Percentiles rank a stretch among this genome's conserved stretches.
These are phyloP conservation scores for Penicillium longicatenatum DNA, from an alignment of 495 filamentous ascomycete species.

Conservation along the genomic window DNA sequence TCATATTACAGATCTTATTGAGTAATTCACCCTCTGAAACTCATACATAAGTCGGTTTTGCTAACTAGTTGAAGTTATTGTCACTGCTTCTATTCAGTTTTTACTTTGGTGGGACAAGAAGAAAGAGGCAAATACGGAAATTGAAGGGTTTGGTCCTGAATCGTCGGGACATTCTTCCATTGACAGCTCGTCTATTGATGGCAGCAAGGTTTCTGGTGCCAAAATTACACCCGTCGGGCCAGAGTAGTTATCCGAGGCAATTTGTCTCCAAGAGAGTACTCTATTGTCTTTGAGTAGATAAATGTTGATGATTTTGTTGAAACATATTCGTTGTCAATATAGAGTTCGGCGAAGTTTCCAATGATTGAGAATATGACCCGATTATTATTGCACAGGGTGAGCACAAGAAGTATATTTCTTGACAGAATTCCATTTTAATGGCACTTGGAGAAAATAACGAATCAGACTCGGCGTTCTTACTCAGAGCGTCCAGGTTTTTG, in stretches of 20 bases:
- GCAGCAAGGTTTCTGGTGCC: neutral
- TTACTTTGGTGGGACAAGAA: neutral
- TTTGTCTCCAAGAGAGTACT: neutral
- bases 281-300: neutral
- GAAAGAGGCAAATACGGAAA: neutral
- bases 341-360: too few species aligned
- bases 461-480: too few species aligned
- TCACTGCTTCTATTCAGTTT: neutral
- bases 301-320: too few species aligned
- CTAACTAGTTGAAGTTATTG: neutral
- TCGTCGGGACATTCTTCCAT: neutral
- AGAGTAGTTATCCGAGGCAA: neutral
- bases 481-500: too few species aligned
- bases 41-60: neutral
- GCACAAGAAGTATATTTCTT: too few species aligned
- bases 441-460: too few species aligned
- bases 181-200: neutral
- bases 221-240: neutral
- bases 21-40: constrained; percentile 9
- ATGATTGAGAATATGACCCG: too few species aligned
- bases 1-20: constrained; percentile 28
- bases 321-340: too few species aligned
- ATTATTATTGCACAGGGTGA: too few species aligned
- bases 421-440: too few species aligned
- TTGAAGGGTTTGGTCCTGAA: neutral